A percentile compares a stretch with the other conserved stretches of the same genome.
These are phyloP conservation scores for Yamadazyma insecticola DNA, from an alignment of 805 yeast species.

Conservation along the genomic window DNA sequence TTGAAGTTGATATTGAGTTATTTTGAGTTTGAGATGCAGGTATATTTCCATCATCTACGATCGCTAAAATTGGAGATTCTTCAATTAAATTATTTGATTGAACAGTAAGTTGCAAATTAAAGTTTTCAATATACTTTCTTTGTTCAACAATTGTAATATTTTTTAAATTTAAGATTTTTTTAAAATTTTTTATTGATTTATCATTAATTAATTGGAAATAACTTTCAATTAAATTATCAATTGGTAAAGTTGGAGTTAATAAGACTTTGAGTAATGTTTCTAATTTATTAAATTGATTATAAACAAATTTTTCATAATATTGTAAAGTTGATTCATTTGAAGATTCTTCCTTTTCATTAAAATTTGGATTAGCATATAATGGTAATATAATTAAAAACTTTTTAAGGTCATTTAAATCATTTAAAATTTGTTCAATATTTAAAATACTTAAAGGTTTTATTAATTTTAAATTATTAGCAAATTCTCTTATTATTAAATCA, in stretches of 20 bases:
- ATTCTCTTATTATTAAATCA: constrained; percentile 55
- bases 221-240: constrained; percentile 54
- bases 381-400: constrained; percentile 46
- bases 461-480: constrained; percentile 52
- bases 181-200: constrained; percentile 55
- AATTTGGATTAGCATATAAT: constrained; percentile 32
- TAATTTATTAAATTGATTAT: constrained; percentile 35
- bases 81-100: constrained; percentile 20
- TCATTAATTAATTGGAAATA: constrained; percentile 69
- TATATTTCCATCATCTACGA: constrained; percentile 24
- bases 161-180: constrained; percentile 60
- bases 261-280: constrained; percentile 69
- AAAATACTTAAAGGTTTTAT: constrained; percentile 63
- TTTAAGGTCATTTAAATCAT: constrained; percentile 68
- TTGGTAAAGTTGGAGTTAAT: constrained; percentile 59
- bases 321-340: constrained; percentile 17
- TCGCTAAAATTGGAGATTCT: constrained; percentile 25
- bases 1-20: neutral
- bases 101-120: constrained; percentile 30
- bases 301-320: constrained; percentile 40
- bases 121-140: constrained; percentile 30
- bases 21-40: constrained; percentile 1
- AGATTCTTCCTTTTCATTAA: constrained; percentile 17
- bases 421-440: constrained; percentile 75
- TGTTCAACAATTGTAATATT: constrained; percentile 37